Evolutionary conservation across 768 basidiomycete genomes (phyloP).

Genomic region (Leccinum longicurvipes): DNA sequence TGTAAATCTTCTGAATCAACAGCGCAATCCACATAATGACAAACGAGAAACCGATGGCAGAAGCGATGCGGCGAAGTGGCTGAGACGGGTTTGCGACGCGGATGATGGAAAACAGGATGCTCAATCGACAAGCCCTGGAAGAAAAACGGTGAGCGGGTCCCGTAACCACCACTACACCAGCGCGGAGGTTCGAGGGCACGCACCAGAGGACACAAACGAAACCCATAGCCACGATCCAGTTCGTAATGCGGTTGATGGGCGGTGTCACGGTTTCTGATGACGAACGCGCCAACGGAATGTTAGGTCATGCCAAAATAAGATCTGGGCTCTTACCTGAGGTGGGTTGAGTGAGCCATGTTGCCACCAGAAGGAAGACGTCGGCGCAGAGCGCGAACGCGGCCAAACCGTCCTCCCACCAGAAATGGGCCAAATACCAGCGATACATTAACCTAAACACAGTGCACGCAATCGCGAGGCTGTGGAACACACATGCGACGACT

Average conservation of each 20-base stretch:
- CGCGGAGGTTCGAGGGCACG: not conserved
- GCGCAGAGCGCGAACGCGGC: constrained; percentile 19
- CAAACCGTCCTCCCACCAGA: constrained; percentile 32
- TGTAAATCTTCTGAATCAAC: constrained; percentile 12
- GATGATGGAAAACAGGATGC: constrained; percentile 25
- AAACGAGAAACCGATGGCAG: constrained; percentile 14
- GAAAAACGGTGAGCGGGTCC: not conserved
- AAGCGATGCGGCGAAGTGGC: constrained; percentile 1
- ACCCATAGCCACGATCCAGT: constrained; percentile 13
- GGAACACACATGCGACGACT: constrained; percentile 18
- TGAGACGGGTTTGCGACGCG: constrained; percentile 13
- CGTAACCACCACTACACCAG: not conserved
- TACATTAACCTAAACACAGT: constrained; percentile 25
- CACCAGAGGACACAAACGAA: constrained; percentile 24
- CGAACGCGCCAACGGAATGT: not conserved
- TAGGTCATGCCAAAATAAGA: too few relatives aligned
- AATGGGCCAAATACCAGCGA: constrained; percentile 16
- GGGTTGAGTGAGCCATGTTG: constrained; percentile 3
- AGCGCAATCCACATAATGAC: constrained; percentile 23
- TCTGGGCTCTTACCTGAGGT: not conserved
- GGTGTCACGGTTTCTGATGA: not conserved
- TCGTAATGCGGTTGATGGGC: not conserved
- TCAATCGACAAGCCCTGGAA: constrained; percentile 22
- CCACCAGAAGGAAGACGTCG: constrained; percentile 15
- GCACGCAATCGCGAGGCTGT: constrained; percentile 20